Evolutionary conservation across 2,329 filamentous ascomycete species (phyloP).

Genomic region (Penicillium sp.): DNA sequence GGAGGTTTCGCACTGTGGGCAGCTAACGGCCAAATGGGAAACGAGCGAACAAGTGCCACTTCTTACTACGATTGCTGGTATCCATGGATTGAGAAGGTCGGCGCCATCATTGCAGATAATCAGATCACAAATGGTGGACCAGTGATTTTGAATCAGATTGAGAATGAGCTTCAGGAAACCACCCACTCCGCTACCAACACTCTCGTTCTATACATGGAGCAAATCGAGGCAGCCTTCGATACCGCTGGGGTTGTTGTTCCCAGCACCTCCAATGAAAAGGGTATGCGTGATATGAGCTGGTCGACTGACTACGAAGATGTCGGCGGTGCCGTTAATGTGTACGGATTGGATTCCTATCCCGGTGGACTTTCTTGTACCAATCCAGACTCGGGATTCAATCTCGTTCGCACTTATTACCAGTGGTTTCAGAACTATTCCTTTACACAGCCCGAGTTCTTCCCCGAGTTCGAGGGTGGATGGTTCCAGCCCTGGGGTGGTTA

Average conservation of each 20-base stretch:
- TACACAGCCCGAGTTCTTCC: constrained; percentile 55
- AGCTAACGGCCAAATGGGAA: constrained; percentile 49
- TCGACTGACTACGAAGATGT: constrained; percentile 58
- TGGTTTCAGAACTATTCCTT: constrained; percentile 59
- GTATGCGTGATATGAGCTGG: constrained; percentile 51
- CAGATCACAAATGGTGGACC: constrained; percentile 54
- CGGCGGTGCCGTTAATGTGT: constrained; percentile 54
- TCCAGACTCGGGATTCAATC: constrained; percentile 49
- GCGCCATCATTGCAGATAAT: constrained; percentile 51
- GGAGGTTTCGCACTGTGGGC: constrained; percentile 51
- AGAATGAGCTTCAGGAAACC: constrained; percentile 55
- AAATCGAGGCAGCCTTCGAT: constrained; percentile 49
- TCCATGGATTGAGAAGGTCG: constrained; percentile 50
- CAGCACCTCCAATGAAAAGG: constrained; percentile 54
- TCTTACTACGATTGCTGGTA: constrained; percentile 50
- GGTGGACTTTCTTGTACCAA: constrained; percentile 53
- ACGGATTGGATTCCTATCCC: constrained; percentile 36
- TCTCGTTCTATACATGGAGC: constrained; percentile 55
- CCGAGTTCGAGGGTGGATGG: constrained; percentile 57
- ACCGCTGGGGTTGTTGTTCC: constrained; percentile 53
- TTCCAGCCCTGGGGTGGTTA: constrained; percentile 56
- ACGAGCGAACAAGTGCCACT: constrained; percentile 45
- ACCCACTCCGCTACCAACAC: constrained; percentile 46
- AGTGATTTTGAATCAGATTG: constrained; percentile 54
- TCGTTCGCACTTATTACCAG: constrained; percentile 56